Evolutionary conservation across 2,329 filamentous ascomycete genomes (phyloP), one percentile per base, ranked within the genome.

Genomic region (Trichoderma sp.): DNA sequence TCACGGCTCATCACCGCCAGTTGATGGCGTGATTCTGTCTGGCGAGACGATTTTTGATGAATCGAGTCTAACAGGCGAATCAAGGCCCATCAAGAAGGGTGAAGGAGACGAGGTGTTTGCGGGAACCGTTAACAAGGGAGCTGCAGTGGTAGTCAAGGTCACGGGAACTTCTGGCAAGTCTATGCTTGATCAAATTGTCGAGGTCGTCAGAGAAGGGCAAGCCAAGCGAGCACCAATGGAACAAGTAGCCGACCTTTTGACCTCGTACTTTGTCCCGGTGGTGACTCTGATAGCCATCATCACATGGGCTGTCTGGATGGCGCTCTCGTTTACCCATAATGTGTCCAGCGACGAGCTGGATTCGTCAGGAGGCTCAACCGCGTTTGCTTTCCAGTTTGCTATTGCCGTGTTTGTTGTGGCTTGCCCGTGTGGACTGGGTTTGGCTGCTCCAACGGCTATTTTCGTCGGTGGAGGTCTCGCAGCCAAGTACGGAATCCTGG

Each of bases 351-450:
- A 88, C 53, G 94, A 90, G 79, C 84, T 91, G 14, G 87, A 89
- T 16, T 85, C 87, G 18, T 84, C 86, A 1, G 91, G 91, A n/a
- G 90, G 91, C 11, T 93, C 92, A 90, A 88, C 90, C 0, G 89
- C 92, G 1, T 96, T 94, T 87, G 92, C 93, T 3, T 88, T 97
- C 62, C 92, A 94, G 77, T 97, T 96, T 80, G 93, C 94, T 18
- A 96, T 97, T 79, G 91, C 94, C 7, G 94, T 97, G 14, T 97
- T 97, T 79, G 94, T 97, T 41, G 92, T 97, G 33, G 94, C 94
- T 3, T 97, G 94, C 80, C 94, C 94, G 2, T 97, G 94, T 80
- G 94, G 94, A 2, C 88, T 97, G 16, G 94, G 93, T 1, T 90
- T 97, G 8, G 94, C 94, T n/a, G 94, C 94, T 0, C 94, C 94